Conservation (phyloP, 495 filamentous ascomycete species). For the Talaromyces borbonicus region DNA sequence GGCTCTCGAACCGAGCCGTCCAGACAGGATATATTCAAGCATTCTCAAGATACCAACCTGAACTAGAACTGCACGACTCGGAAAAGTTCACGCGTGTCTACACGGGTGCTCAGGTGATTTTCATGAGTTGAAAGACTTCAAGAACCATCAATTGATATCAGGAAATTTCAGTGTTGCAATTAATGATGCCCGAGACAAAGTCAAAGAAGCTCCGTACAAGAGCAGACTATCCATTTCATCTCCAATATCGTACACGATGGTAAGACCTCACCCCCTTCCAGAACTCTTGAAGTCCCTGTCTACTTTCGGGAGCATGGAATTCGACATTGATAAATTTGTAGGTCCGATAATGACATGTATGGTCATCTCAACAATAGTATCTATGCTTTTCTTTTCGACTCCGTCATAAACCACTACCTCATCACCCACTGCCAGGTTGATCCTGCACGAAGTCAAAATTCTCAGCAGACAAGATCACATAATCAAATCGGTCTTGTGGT, state of each 20-base stretch:
- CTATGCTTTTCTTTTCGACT: conserved; percentile 77
- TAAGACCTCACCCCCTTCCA: conserved; percentile 18
- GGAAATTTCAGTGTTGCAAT: not conserved
- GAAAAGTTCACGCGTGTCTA: too few relatives aligned
- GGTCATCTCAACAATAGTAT: conserved; percentile 77
- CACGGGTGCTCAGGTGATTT: too few relatives aligned
- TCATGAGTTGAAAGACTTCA: too few relatives aligned
- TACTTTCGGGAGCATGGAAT: too few relatives aligned
- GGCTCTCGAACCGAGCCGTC: too few relatives aligned
- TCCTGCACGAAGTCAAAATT: conserved; percentile 52
- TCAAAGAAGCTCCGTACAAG: conserved; percentile 54
- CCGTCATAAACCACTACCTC: conserved; percentile 82
- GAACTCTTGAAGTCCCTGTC: not conserved
- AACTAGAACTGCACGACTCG: too few relatives aligned
- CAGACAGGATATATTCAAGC: too few relatives aligned
- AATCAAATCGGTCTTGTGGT: conserved; percentile 72
- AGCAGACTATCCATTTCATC: conserved; percentile 66
- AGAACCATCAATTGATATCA: too few relatives aligned
- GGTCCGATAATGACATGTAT: conserved; percentile 97
- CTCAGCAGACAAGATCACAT: not conserved
- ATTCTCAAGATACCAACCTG: too few relatives aligned
- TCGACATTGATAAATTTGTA: too few relatives aligned
- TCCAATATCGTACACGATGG: conserved; percentile 88
- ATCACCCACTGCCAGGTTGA: conserved; percentile 68
- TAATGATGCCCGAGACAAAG: conserved; percentile 7